Evolutionary conservation across 441 rosid species (phyloP), one percentile per base, ranked within the genome.

Genomic region (Brassica balearica): DNA sequence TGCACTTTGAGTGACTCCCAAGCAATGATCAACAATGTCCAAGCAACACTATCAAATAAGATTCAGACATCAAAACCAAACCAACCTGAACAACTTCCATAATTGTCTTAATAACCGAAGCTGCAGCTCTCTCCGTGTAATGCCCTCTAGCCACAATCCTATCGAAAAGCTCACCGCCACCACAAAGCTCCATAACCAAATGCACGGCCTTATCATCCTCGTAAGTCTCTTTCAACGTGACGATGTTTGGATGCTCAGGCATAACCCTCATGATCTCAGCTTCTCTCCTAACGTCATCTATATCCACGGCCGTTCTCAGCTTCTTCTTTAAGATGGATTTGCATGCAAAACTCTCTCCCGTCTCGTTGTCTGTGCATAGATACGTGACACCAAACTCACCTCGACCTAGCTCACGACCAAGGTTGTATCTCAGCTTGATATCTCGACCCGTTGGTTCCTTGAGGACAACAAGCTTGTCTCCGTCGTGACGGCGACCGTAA

Each of bases 121-220:
- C 93, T 9, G 91, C 91, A 55, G 91, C 91, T 63, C 89, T 82
- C 80, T 89, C 93, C 8, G 93, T 89, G 82, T 87, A 89, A 83
- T 87, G 91, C 14, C 91, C 93, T 68, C 91, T 78, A 12, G 91
- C 86, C 4, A 87, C 91, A 61, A 89, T 89, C 82, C 91, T 84
- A 34, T 89, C 93, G 27, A 89, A 89, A 83, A 89, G 82, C 62
- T 89, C 93, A 64, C 93, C 93, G 2, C 93, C 93, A 68, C 86
- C 93, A 68, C 92, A 89, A 70, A 89, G 81, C 81, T 89, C 92
- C 92, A 89, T 89, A 20, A 89, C 89, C 86, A 89, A 85, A 83
- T 89, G 91, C 51, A 89, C 91, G 6, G 93, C 88, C 73, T 84
- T 82, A 72, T 86, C 91, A 66, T 89, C 91, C 84, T 89, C 93